A percentile compares a stretch with the other conserved stretches of the same genome.
phyloP scores from a whole-genome alignment of 768 basidiomycete species.

The Auriscalpium orientale region DNA sequence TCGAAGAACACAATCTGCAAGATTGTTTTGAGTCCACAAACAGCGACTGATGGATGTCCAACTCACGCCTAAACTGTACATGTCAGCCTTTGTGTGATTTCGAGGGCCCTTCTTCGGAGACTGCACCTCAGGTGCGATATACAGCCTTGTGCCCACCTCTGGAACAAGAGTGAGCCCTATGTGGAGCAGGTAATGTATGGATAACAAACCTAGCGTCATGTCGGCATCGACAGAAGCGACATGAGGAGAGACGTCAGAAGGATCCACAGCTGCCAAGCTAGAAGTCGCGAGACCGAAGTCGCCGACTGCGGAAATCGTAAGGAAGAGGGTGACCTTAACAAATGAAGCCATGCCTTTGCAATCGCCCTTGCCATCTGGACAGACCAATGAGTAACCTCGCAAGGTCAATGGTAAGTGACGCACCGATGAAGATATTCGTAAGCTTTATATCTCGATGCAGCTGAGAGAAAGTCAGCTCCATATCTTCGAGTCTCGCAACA shows the following conservation, averaged over 20 bases:
- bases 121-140: slow-evolving; percentile 89
- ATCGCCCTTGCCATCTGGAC: slow-evolving; percentile 68
- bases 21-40: background rate
- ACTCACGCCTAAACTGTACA: slow-evolving; percentile 88
- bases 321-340: too few relatives aligned
- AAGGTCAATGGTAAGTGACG: slow-evolving; percentile 12
- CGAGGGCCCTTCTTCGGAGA: slow-evolving; percentile 50
- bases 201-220: slow-evolving; percentile 59
- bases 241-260: slow-evolving; percentile 52
- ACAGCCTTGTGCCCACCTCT: slow-evolving; percentile 88
- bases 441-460: slow-evolving; percentile 87
- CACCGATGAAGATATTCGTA: slow-evolving; percentile 91
- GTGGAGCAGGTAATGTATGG: background rate
- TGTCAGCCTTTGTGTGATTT: slow-evolving; percentile 84
- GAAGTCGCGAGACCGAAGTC: slow-evolving; percentile 92
- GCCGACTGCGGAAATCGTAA: slow-evolving; percentile 46
- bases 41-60: too few relatives aligned
- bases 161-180: background rate
- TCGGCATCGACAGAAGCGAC: slow-evolving; percentile 46
- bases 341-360: slow-evolving; percentile 50
- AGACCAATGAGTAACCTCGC: background rate
- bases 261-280: slow-evolving; percentile 70
- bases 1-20: slow-evolving; percentile 90
- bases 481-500: background rate
- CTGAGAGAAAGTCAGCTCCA: slow-evolving; percentile 22